A percentile compares a stretch with the other conserved stretches of the same genome.
phyloP scores from a whole-genome alignment of 371 early-diverging fungal genomes.

The Mucor piriformis region DNA sequence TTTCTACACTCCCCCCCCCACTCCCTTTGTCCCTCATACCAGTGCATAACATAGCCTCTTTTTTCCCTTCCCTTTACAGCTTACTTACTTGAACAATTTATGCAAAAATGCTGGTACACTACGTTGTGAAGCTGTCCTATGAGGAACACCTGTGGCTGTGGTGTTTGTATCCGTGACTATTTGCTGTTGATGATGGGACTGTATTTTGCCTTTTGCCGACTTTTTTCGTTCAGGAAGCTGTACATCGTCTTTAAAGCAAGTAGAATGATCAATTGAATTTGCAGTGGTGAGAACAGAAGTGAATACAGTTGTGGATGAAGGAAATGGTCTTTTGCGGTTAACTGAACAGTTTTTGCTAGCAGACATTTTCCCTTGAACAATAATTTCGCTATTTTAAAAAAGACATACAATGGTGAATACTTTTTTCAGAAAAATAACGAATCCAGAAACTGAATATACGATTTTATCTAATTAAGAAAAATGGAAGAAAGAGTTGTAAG shows the following conservation, averaged over 20 bases:
- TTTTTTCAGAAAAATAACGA: too few species aligned
- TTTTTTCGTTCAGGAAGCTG: not conserved
- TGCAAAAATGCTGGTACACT: slow-evolving; percentile 85
- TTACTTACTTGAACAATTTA: slow-evolving; percentile 76
- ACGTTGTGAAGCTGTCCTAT: slow-evolving; percentile 28
- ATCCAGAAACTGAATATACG: not conserved
- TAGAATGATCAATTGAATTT: not conserved
- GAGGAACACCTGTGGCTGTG: not conserved
- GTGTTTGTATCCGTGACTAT: not conserved
- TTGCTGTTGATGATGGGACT: not conserved
- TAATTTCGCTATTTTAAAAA: not conserved
- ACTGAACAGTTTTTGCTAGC: not conserved
- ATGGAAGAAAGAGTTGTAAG: slow-evolving; percentile 1
- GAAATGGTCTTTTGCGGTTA: not conserved
- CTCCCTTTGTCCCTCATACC: not conserved
- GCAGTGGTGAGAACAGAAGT: not conserved
- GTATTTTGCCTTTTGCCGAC: not conserved
- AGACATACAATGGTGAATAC: not conserved
- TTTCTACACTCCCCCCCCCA: not conserved
- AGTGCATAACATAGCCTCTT: slow-evolving; percentile 1
- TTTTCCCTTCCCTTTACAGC: not conserved
- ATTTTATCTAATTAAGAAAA: slow-evolving; percentile 10
- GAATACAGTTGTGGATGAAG: not conserved
- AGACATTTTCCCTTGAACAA: not conserved
- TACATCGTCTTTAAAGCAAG: not conserved